These are phyloP conservation scores for Grosmannia serpens DNA, from an alignment of 2,329 filamentous ascomycete species.

Conservation along the genomic window DNA sequence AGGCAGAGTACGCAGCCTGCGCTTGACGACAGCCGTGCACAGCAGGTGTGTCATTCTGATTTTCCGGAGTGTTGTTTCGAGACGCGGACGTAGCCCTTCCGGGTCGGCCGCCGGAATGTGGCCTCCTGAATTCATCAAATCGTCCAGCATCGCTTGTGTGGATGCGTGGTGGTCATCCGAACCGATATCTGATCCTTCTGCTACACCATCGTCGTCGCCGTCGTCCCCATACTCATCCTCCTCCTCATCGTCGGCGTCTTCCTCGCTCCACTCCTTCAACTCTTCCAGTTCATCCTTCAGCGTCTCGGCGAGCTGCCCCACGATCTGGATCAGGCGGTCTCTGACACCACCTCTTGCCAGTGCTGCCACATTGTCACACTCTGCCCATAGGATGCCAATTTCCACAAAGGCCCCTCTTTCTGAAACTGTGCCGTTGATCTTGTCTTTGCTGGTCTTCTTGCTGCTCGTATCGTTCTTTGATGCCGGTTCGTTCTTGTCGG, in stretches of 20 bases:
- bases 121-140: slow-evolving; percentile 51
- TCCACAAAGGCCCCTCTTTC: slow-evolving; percentile 46
- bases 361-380: slow-evolving; percentile 61
- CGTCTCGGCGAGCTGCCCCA: slow-evolving; percentile 61
- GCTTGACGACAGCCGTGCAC: slow-evolving; percentile 58
- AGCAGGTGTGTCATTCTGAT: slow-evolving; percentile 57
- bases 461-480: not conserved
- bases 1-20: slow-evolving; percentile 51
- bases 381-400: slow-evolving; percentile 73
- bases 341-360: slow-evolving; percentile 57
- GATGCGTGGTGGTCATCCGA: slow-evolving; percentile 17
- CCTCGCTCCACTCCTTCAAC: slow-evolving; percentile 77
- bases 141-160: slow-evolving; percentile 51
- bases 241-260: slow-evolving; percentile 44
- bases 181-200: slow-evolving; percentile 8
- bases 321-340: slow-evolving; percentile 58
- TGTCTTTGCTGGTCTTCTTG: not conserved
- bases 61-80: slow-evolving; percentile 52
- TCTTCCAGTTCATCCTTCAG: slow-evolving; percentile 77
- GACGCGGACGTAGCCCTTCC: slow-evolving; percentile 49
- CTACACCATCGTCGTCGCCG: slow-evolving; percentile 20
- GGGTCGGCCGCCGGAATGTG: slow-evolving; percentile 54
- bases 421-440: slow-evolving; percentile 16
- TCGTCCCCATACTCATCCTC: slow-evolving; percentile 33
- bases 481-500: slow-evolving; percentile 28